phyloP scores from a whole-genome alignment of 148 eudicot species.

The Camellia japonica region DNA sequence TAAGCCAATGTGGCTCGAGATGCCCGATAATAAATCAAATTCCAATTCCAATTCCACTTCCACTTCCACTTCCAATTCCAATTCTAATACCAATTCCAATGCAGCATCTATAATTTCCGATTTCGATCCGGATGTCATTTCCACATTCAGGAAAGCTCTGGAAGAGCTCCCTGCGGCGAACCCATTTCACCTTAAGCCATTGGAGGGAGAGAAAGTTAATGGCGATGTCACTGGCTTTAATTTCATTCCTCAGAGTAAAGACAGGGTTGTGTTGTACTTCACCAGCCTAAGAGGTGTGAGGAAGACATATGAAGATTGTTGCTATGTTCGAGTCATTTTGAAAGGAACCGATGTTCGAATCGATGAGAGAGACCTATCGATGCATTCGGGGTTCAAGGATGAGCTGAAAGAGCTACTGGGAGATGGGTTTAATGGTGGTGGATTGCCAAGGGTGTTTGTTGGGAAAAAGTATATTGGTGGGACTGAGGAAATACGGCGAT shows the following conservation, averaged over 20 bases:
- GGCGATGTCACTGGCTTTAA: neutral
- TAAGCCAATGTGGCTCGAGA: constrained; percentile 23
- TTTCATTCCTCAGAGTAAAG: constrained; percentile 19
- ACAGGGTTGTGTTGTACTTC: constrained; percentile 63
- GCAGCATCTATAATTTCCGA: constrained; percentile 34
- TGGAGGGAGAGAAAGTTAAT: constrained; percentile 12
- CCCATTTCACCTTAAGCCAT: constrained; percentile 51
- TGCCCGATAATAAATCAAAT: constrained; percentile 23
- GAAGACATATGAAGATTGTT: constrained; percentile 88
- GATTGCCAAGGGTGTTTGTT: constrained; percentile 70
- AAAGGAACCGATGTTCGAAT: constrained; percentile 60
- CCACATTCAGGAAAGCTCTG: constrained; percentile 60
- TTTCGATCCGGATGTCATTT: constrained; percentile 71
- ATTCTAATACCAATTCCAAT: constrained; percentile 17
- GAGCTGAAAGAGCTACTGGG: constrained; percentile 67
- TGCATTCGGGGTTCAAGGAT: constrained; percentile 85
- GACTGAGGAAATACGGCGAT: constrained; percentile 55
- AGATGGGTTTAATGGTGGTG: constrained; percentile 30
- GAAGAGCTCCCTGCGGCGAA: constrained; percentile 60
- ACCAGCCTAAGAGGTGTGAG: constrained; percentile 89
- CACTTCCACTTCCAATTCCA: constrained; percentile 16
- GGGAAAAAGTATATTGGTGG: constrained; percentile 67
- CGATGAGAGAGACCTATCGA: constrained; percentile 86
- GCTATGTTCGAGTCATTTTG: constrained; percentile 63
- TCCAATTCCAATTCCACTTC: constrained; percentile 16